phyloP scores from a whole-genome alignment of 2,329 filamentous ascomycete species.

The Exophiala mesophila region DNA sequence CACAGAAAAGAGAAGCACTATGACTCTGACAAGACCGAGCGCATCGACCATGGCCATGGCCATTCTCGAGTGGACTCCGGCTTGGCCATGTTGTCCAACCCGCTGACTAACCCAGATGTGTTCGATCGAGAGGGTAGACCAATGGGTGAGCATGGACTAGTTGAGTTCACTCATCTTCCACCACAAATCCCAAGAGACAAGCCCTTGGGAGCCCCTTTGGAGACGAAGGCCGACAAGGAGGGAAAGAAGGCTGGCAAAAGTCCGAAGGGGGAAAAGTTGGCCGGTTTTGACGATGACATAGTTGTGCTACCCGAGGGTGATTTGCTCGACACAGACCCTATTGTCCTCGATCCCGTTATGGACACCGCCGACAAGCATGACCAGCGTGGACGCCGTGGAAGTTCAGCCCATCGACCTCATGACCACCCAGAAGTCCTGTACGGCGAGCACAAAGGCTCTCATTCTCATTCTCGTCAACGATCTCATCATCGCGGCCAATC shows the following conservation, averaged over 20 bases:
- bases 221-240: conserved; percentile 16
- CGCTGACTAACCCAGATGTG: conserved; percentile 17
- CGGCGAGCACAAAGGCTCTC: conserved; percentile 13
- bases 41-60: neutral
- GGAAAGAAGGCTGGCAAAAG: conserved; percentile 12
- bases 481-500: neutral
- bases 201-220: conserved; percentile 22
- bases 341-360: conserved; percentile 9
- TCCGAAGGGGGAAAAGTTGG: conserved; percentile 10
- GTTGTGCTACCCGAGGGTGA: conserved; percentile 11
- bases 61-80: conserved; percentile 18
- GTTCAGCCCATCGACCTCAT: conserved; percentile 9
- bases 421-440: conserved; percentile 14
- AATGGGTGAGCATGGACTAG: conserved; percentile 18
- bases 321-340: conserved; percentile 7
- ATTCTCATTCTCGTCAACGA: conserved; percentile 20
- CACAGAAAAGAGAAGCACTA: conserved; percentile 12
- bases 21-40: conserved; percentile 8
- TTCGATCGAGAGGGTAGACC: conserved; percentile 22
- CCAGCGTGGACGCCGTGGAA: conserved; percentile 15
- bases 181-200: conserved; percentile 22
- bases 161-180: conserved; percentile 21
- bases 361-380: conserved; percentile 8
- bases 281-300: conserved; percentile 10
- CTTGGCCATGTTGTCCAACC: conserved; percentile 20